These are phyloP conservation scores for Fusarium sp. DNA, from an alignment of 2,329 filamentous ascomycete species.

Conservation along the genomic window DNA sequence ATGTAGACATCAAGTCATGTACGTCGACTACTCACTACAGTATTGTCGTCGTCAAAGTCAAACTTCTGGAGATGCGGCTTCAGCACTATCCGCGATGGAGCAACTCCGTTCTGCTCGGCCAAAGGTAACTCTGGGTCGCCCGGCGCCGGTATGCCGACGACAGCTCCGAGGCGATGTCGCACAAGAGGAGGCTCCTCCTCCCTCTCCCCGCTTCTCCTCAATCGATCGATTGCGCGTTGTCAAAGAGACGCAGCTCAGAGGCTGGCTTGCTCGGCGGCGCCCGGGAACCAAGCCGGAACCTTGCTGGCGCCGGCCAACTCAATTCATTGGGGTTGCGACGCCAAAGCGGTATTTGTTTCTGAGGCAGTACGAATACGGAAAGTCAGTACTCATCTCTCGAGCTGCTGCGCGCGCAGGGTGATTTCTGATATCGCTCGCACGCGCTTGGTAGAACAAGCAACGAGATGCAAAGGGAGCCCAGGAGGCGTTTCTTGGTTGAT, in stretches of 20 bases:
- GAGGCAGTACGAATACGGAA: slow-evolving; percentile 13
- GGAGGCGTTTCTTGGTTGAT: not conserved
- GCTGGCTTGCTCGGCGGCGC: slow-evolving; percentile 7
- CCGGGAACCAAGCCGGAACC: slow-evolving; percentile 23
- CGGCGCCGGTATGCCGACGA: slow-evolving; percentile 6
- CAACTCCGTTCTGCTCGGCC: slow-evolving; percentile 11
- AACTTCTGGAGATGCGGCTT: slow-evolving; percentile 27
- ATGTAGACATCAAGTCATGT: slow-evolving; percentile 1
- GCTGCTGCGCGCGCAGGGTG: not conserved
- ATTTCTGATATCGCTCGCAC: slow-evolving; percentile 1
- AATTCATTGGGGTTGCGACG: slow-evolving; percentile 29
- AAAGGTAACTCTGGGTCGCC: slow-evolving; percentile 29
- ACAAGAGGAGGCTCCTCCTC: not conserved
- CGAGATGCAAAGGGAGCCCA: not conserved
- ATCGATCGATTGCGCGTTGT: slow-evolving; percentile 14
- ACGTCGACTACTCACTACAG: slow-evolving; percentile 1
- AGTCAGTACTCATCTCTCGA: slow-evolving; percentile 7
- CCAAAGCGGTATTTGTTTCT: slow-evolving; percentile 22
- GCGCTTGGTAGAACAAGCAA: not conserved
- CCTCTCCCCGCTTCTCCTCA: slow-evolving; percentile 9
- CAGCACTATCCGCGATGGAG: slow-evolving; percentile 12
- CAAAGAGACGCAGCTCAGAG: slow-evolving; percentile 9
- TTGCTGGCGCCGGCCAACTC: slow-evolving; percentile 33
- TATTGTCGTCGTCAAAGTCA: slow-evolving; percentile 21
- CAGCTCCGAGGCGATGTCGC: slow-evolving; percentile 4